Conservation (phyloP, 2,329 filamentous ascomycete genomes). For the Monosporascus sp. region DNA sequence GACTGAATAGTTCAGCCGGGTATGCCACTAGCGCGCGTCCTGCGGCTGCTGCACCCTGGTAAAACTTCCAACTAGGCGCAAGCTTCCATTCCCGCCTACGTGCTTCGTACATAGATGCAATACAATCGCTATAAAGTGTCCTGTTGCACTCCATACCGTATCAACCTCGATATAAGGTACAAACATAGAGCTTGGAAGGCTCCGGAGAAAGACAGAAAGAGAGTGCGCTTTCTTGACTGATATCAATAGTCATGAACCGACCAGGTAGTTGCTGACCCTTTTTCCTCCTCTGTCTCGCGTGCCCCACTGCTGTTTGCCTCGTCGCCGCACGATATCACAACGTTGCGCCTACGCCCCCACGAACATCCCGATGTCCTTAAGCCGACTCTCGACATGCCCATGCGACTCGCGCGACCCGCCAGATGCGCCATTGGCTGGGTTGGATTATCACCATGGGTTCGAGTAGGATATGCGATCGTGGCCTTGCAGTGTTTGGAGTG, state of each 20-base stretch:
- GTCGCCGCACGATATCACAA: conserved; percentile 13
- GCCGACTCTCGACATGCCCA: conserved; percentile 4
- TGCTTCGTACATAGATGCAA: neutral
- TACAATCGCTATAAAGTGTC: neutral
- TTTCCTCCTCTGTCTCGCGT: conserved; percentile 20
- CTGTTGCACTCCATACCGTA: neutral
- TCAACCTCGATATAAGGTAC: neutral
- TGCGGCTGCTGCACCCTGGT: neutral
- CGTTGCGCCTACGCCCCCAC: conserved; percentile 13
- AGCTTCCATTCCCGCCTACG: neutral
- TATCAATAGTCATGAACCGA: conserved; percentile 47
- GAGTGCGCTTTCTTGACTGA: conserved; percentile 6
- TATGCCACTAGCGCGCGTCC: neutral
- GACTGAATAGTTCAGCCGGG: neutral
- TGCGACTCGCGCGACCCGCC: conserved; percentile 7
- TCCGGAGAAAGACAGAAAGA: neutral
- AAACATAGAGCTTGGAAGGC: neutral
- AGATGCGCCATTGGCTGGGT: conserved; percentile 3
- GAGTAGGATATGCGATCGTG: neutral
- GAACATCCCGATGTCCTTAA: conserved; percentile 6
- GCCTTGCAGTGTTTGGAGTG: neutral
- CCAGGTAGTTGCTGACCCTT: conserved; percentile 43
- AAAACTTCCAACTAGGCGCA: neutral
- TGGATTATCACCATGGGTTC: conserved; percentile 1
- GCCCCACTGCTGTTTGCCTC: conserved; percentile 22